Base-by-base conservation (phyloP, 371 early-diverging fungal genomes). In the Mucor saturninus region DNA sequence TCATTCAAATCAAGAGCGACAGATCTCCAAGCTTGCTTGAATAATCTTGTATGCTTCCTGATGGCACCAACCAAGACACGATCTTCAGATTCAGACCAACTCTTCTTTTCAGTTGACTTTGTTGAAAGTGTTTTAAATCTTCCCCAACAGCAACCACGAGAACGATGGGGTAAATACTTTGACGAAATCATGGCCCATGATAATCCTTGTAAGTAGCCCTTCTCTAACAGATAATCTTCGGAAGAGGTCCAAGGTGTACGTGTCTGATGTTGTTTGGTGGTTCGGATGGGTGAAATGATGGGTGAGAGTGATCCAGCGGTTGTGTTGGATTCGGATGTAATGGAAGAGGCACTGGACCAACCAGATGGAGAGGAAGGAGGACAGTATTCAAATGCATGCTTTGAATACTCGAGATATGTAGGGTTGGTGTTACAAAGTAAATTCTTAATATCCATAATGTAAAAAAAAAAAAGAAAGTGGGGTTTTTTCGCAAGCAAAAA, bases 161-260 rank as follows among this genome's bases (percentile, higher is more conserved):
- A 78, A 10, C 79, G 73, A 54, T 78, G 79, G 29, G 75, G 79
- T 15, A 75, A 49, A 38, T 78, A 78, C 1, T 71, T 78, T 3
- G 79, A 59, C 9, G 79, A 78, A 45, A 78, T 73, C 74, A 73
- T 69, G 9, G 75, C 75, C 79, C 79, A 78, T 26, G 79, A 78
- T 8, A 78, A 43, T 9, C 75, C 79, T 70, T 78, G 73, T n/a
- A 56, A 64, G 48, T 75, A 78, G 0, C 79, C 79, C 39, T 69
- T 67, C 52, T 72, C 68, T 32, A 78, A 49, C 38, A 78, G 50
- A 29, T 68, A 67, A 45, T 78, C 79, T 66, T 78, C 79, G 5
- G 69, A 63, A 2, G 66, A 58, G 13, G 75, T 67, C 79, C 79
- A 78, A 30, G 79, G 79, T 37, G 68, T 73, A 28, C 79, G 73